Conservation (phyloP, 345 rosid species). For the Excoecaria cochinchinensis region DNA sequence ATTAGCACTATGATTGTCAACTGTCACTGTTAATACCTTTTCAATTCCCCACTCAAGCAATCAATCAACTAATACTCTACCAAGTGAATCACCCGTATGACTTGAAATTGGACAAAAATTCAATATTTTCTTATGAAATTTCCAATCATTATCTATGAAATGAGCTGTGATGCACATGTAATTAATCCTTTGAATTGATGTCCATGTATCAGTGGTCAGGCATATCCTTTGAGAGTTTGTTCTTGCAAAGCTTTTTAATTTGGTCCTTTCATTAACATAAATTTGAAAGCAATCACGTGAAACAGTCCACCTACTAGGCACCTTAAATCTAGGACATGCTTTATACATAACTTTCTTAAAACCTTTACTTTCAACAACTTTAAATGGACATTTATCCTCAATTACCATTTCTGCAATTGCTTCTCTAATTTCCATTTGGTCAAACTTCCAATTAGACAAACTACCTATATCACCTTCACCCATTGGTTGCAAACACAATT, state of each 20-base stretch:
- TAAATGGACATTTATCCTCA: neutral
- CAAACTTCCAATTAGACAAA: neutral
- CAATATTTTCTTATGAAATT: neutral
- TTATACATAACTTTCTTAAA: neutral
- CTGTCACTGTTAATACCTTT: conserved; percentile 2
- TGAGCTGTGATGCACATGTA: conserved; percentile 6
- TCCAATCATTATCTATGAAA: conserved; percentile 16
- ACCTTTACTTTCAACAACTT: neutral
- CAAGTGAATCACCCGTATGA: neutral
- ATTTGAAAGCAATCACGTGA: neutral
- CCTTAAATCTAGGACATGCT: neutral
- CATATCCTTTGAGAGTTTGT: neutral
- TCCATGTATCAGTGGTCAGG: neutral
- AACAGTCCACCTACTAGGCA: neutral
- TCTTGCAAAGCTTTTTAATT: neutral
- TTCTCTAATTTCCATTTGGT: neutral
- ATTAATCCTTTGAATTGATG: neutral
- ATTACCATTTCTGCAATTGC: neutral
- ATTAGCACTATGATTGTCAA: conserved; percentile 13
- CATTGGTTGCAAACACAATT: neutral
- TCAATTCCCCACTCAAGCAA: conserved; percentile 6
- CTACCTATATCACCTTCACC: neutral
- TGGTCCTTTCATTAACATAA: neutral
- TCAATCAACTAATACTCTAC: neutral
- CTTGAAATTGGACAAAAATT: neutral